Evolutionary conservation across 2,329 filamentous ascomycete genomes (phyloP), one percentile per base, ranked within the genome.

Genomic region (Colletotrichum sp.): DNA sequence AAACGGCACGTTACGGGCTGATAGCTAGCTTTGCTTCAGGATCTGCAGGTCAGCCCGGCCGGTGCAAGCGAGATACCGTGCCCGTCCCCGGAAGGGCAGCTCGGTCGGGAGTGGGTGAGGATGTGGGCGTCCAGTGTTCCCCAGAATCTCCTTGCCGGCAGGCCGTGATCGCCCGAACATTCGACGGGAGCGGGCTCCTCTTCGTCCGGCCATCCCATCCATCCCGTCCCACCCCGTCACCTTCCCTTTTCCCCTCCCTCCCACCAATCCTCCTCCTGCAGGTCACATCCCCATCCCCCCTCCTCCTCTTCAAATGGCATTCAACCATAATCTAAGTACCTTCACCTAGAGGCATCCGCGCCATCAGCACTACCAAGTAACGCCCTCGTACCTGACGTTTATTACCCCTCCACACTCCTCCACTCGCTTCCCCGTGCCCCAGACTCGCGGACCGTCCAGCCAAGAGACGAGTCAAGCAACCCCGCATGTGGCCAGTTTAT

Each of bases 401-500:
- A n/a, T 28, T 32, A 32, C 58, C 26, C 58, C 18, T 61, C 58
- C 30, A 32, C 18, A 32, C 58, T 36, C 30, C 62, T 24, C 48
- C 64, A 58, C 34, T 28, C 30, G n/a, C 55, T 26, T n/a, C 70
- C 69, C 70, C 64, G 56, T 75, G 72, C 61, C 72, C 72, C 68
- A 66, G 70, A 73, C 64, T 73, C 38, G 72, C 36, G 72, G 69
- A 52, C 24, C 28, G 66, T 36, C 60, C 36, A 48, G 70, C 70
- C 69, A 75, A 72, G 73, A 67, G 64, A 72, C 73, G 73, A 75
- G 73, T 75, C 73, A 75, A 64, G 32, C 66, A 67, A 64, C 73
- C 73, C 73, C 70, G 73, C 73, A 75, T 72, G 73, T 73, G 70
- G 70, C 64, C 73, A 75, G 73, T 58, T 48, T 75, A 75, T 75